Evolutionary conservation across 2,329 filamentous ascomycete species (phyloP).

Genomic region (Aureobasidium sp.): DNA sequence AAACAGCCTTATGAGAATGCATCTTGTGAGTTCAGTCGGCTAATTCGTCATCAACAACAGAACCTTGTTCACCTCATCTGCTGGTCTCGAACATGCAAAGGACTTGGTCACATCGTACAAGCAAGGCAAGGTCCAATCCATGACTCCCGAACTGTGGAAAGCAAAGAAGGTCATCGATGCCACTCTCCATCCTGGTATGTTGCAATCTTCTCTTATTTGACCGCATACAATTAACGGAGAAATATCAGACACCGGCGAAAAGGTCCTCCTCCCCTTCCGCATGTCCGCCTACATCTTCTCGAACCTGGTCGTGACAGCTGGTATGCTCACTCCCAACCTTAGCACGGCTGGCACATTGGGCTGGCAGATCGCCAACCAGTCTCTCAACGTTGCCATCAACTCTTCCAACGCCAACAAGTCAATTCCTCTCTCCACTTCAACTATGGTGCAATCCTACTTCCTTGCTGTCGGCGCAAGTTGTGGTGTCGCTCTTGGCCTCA

Average conservation of each 20-base stretch:
- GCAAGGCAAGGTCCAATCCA: conserved; percentile 64
- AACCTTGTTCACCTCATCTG: conserved; percentile 70
- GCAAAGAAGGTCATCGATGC: conserved; percentile 98
- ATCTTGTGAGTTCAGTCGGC: not conserved
- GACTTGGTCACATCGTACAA: conserved; percentile 76
- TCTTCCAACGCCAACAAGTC: conserved; percentile 97
- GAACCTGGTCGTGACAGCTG: conserved; percentile 88
- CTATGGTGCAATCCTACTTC: conserved; percentile 82
- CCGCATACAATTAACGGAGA: not conserved
- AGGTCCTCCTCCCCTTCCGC: conserved; percentile 88
- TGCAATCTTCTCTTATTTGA: not conserved
- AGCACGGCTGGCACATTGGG: conserved; percentile 75
- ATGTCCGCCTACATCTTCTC: conserved; percentile 95
- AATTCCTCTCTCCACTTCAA: conserved; percentile 70
- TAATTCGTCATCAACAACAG: conserved; percentile 38
- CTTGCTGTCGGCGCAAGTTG: conserved; percentile 89
- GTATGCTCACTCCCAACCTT: conserved; percentile 91
- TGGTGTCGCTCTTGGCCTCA: conserved; percentile 85
- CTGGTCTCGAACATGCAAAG: conserved; percentile 81
- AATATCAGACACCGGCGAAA: conserved; percentile 71
- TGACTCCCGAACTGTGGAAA: conserved; percentile 87
- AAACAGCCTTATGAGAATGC: not conserved
- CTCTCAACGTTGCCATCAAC: conserved; percentile 97
- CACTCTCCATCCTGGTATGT: conserved; percentile 82
- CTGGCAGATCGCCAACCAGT: conserved; percentile 97